These are phyloP conservation scores for Termitomyces sp. DNA, from an alignment of 768 basidiomycete genomes.

Conservation along the genomic window DNA sequence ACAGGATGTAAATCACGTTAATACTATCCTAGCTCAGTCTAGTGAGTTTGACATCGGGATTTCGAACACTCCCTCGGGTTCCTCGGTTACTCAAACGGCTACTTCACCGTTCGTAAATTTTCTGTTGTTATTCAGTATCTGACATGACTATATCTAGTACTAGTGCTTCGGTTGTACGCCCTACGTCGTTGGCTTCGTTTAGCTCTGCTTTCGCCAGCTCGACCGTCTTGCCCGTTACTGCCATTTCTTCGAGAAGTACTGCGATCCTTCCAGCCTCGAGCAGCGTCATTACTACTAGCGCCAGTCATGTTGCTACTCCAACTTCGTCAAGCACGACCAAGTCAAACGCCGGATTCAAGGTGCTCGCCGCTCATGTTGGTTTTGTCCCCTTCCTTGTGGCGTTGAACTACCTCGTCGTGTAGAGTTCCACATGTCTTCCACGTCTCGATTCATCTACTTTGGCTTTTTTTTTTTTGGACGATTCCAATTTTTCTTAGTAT, in stretches of 20 bases:
- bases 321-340: neutral
- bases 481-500: neutral
- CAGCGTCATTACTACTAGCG: neutral
- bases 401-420: conserved; percentile 16
- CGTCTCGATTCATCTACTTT: neutral
- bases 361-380: conserved; percentile 19
- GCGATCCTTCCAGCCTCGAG: conserved; percentile 1
- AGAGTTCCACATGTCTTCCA: neutral
- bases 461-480: neutral
- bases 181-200: neutral
- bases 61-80: conserved; percentile 15
- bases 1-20: conserved; percentile 39
- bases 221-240: neutral
- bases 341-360: conserved; percentile 6
- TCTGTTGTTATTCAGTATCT: neutral
- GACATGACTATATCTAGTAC: conserved; percentile 10
- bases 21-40: conserved; percentile 71
- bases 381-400: conserved; percentile 27
- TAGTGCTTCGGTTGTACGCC: conserved; percentile 12
- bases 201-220: neutral
- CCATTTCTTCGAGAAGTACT: neutral
- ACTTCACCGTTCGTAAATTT: conserved; percentile 22
- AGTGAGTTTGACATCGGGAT: conserved; percentile 46
- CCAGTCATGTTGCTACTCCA: neutral
- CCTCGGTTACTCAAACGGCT: conserved; percentile 17